These are phyloP conservation scores for Ulmus americana DNA, from an alignment of 331 rosid genomes.

Conservation along the genomic window DNA sequence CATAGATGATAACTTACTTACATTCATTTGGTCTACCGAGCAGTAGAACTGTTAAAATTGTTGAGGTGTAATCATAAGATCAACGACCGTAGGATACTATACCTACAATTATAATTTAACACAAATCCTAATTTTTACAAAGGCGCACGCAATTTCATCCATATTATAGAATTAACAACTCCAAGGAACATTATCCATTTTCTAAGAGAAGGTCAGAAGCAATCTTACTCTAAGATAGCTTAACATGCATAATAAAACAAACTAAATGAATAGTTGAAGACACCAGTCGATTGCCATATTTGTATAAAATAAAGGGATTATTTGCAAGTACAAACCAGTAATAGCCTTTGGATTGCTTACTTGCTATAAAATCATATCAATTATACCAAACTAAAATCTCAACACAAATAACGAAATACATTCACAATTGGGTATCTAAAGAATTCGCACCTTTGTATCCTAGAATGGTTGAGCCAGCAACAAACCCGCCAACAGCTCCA, in stretches of 20 bases:
- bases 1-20: not conserved
- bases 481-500: slow-evolving; percentile 96
- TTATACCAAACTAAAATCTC: not conserved
- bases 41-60: not conserved
- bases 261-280: too few species aligned
- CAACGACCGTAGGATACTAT: not conserved
- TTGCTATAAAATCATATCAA: not conserved
- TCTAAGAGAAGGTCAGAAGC: not conserved
- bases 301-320: too few species aligned
- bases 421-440: slow-evolving; percentile 13
- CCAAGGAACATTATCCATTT: not conserved
- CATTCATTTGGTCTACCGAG: not conserved
- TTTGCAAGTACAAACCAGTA: too few species aligned
- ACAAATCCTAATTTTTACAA: not conserved
- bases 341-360: too few species aligned
- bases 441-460: slow-evolving; percentile 70
- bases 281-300: too few species aligned
- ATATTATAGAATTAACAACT: not conserved
- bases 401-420: slow-evolving; percentile 12
- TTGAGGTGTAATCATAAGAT: not conserved
- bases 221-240: not conserved
- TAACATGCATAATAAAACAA: too few species aligned
- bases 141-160: not conserved
- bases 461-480: slow-evolving; percentile 76
- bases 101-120: not conserved